Conservation (phyloP, 164 flowering plant species). For the Taxillus chinensis region DNA sequence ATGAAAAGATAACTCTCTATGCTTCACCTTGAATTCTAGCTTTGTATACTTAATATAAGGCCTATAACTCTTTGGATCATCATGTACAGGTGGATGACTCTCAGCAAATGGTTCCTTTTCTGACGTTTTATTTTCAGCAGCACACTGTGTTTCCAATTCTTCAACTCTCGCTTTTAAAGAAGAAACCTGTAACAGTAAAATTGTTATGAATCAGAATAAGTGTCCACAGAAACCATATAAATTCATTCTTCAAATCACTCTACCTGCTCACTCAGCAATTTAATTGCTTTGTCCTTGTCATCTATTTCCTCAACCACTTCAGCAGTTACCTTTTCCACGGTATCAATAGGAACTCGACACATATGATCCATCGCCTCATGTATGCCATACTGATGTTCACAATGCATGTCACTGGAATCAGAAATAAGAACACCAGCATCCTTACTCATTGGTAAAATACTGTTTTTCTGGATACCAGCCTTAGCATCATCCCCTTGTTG, state of each 20-base stretch:
- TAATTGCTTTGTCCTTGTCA: constrained; percentile 32
- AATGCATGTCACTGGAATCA: too few relatives aligned
- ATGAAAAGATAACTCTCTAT: background rate
- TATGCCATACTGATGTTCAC: background rate
- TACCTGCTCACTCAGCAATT: constrained; percentile 57
- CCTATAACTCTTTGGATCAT: constrained; percentile 37
- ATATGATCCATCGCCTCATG: constrained; percentile 10
- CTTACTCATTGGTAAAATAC: too few relatives aligned
- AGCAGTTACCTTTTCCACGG: constrained; percentile 7
- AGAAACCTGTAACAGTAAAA: constrained; percentile 40
- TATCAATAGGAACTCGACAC: constrained; percentile 8
- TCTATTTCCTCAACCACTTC: constrained; percentile 12
- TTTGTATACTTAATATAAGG: constrained; percentile 80
- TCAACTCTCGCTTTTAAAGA: constrained; percentile 48
- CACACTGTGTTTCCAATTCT: constrained; percentile 33
- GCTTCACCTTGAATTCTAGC: constrained; percentile 71
- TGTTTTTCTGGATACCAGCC: too few relatives aligned
- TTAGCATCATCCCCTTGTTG: constrained; percentile 7
- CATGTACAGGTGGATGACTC: constrained; percentile 13
- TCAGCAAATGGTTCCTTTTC: constrained; percentile 15
- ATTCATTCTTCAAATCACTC: background rate
- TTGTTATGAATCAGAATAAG: background rate
- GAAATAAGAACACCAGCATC: too few relatives aligned
- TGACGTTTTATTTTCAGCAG: constrained; percentile 6
- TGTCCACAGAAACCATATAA: background rate